These are phyloP conservation scores for Sugiyamaella smithiae DNA, from an alignment of 805 yeast species.

Conservation along the genomic window DNA sequence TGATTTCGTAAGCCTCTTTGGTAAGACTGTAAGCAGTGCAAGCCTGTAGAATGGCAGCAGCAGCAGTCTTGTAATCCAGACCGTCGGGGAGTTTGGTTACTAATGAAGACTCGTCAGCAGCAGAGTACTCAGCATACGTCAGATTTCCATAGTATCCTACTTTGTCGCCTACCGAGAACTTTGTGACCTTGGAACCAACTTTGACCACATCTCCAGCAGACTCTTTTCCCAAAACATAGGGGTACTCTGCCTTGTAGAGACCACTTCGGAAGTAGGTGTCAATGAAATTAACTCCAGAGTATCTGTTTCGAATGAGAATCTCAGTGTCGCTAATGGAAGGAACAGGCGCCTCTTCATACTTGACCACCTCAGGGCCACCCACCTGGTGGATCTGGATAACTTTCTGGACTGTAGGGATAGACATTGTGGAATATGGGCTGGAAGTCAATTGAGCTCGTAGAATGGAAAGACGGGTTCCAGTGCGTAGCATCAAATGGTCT, in stretches of 20 bases:
- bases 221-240: conserved; percentile 69
- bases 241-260: conserved; percentile 57
- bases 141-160: conserved; percentile 54
- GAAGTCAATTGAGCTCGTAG: not conserved
- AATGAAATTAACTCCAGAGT: conserved; percentile 78
- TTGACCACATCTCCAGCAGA: conserved; percentile 70
- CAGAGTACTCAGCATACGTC: conserved; percentile 68
- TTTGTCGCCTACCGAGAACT: conserved; percentile 64
- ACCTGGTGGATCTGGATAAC: conserved; percentile 43
- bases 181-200: conserved; percentile 56
- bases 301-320: conserved; percentile 67
- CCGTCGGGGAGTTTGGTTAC: conserved; percentile 47
- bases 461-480: not conserved
- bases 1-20: conserved; percentile 60
- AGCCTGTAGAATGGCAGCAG: conserved; percentile 66
- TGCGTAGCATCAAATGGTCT: not conserved
- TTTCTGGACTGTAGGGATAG: conserved; percentile 26
- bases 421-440: conserved; percentile 6
- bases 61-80: conserved; percentile 47
- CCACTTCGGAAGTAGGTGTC: conserved; percentile 84
- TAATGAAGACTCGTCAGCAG: conserved; percentile 30
- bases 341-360: conserved; percentile 55
- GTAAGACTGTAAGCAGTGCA: conserved; percentile 75
- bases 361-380: conserved; percentile 59
- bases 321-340: conserved; percentile 57